Evolutionary conservation across 2,329 filamentous ascomycete genomes (phyloP).

Genomic region (Botrytis paeoniae): DNA sequence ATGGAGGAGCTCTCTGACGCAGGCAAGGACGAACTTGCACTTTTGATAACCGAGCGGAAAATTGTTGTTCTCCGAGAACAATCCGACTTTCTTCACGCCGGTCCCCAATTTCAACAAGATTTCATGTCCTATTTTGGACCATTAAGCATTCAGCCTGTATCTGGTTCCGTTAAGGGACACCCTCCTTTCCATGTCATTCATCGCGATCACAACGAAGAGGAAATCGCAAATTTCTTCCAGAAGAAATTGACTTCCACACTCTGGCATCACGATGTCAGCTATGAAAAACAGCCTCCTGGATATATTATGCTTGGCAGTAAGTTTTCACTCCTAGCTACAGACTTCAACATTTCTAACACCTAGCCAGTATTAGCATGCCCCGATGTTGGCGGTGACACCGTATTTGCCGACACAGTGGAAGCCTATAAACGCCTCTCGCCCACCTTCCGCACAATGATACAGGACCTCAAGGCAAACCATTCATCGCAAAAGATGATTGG

Average conservation of each 20-base stretch:
- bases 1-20: slow-evolving; percentile 39
- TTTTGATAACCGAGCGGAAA: slow-evolving; percentile 43
- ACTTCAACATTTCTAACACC: slow-evolving; percentile 1
- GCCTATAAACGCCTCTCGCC: slow-evolving; percentile 52
- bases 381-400: slow-evolving; percentile 64
- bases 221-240: slow-evolving; percentile 58
- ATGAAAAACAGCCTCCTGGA: slow-evolving; percentile 67
- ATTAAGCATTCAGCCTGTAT: slow-evolving; percentile 67
- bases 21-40: slow-evolving; percentile 44
- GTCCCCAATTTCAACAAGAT: slow-evolving; percentile 58
- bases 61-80: slow-evolving; percentile 49
- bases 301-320: slow-evolving; percentile 56
- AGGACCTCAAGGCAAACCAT: slow-evolving; percentile 64
- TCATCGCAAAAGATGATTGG: slow-evolving; percentile 54
- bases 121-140: slow-evolving; percentile 62
- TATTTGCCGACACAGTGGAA: slow-evolving; percentile 67
- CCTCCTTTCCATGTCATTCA: slow-evolving; percentile 65
- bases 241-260: slow-evolving; percentile 60
- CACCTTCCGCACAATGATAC: slow-evolving; percentile 41
- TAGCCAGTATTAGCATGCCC: slow-evolving; percentile 33
- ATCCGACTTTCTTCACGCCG: slow-evolving; percentile 51
- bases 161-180: slow-evolving; percentile 59
- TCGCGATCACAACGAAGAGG: slow-evolving; percentile 57
- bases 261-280: slow-evolving; percentile 70
- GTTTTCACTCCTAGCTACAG: not conserved